Conservation (phyloP, 2,329 filamentous ascomycete genomes). For the Thermoascus crustaceus region DNA sequence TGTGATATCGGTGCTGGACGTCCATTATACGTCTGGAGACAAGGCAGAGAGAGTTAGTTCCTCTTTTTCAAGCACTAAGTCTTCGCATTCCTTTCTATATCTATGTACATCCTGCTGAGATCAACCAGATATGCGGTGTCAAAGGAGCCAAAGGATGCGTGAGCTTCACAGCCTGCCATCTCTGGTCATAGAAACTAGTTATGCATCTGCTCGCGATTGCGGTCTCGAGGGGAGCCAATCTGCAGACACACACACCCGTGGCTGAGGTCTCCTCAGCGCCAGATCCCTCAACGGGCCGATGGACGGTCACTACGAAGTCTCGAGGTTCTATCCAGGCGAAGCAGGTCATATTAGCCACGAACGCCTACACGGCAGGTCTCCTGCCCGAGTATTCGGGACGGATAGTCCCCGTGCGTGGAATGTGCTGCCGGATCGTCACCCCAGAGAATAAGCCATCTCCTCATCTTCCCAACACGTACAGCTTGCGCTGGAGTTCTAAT, state of each 20-base stretch:
- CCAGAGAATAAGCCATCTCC: conserved; percentile 16
- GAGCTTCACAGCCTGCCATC: conserved; percentile 22
- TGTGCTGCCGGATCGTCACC: conserved; percentile 26
- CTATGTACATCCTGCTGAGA: neutral
- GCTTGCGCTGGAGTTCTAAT: conserved; percentile 48
- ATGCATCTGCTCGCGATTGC: conserved; percentile 60
- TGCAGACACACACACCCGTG: conserved; percentile 48
- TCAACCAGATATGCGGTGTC: conserved; percentile 26
- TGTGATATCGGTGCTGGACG: conserved; percentile 19
- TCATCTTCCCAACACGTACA: conserved; percentile 45
- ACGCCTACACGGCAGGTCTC: conserved; percentile 73
- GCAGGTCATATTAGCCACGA: conserved; percentile 68
- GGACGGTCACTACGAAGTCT: conserved; percentile 54
- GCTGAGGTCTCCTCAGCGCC: conserved; percentile 17
- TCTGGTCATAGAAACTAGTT: conserved; percentile 71
- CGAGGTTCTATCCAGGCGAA: conserved; percentile 58
- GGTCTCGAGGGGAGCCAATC: conserved; percentile 38
- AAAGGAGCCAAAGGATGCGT: conserved; percentile 30
- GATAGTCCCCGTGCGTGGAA: conserved; percentile 67
- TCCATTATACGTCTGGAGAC: conserved; percentile 14
- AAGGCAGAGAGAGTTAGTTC: conserved; percentile 18
- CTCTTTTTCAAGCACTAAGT: neutral
- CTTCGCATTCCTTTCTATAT: neutral
- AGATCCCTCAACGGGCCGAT: conserved; percentile 29
- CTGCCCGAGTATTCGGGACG: conserved; percentile 60